Base-by-base conservation (phyloP, 768 basidiomycete genomes). In the Lactarius indigo region DNA sequence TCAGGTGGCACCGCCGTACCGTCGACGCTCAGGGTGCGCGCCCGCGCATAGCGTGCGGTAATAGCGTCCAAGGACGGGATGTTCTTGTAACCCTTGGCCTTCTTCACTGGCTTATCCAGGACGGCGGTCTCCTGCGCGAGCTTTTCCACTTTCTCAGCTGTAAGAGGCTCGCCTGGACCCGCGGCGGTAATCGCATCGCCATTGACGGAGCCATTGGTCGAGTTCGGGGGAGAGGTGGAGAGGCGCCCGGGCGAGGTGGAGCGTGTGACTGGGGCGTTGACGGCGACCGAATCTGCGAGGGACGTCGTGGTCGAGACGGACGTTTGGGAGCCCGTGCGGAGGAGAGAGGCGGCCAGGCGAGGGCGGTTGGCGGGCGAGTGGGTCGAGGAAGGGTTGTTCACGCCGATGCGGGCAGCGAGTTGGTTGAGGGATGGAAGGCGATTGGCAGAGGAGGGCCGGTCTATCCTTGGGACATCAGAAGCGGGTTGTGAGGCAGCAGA, bases 21-120 rank as follows among this genome's bases (percentile, higher is more conserved):
- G 61, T 84, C 83, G 55, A 83, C 69, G 69, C 79, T 81, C 60
- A 92, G 81, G 41, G 86, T 81, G 61, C 88, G 80, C 33, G 88
- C 81, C 78, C 89, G 89, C 61, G 87, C 89, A 65, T 93, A 78
- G 42, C 89, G 85, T 37, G 88, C 89, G 1, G 92, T 90, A 78
- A 94, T 94, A 33, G 89, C 90, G 73, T 93, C 91, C 62, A 94
- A 84, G 68, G 85, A 87, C 17, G 92, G 92, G 54, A 94, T 90
- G 73, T 92, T 93, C 86, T 92, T 94, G 78, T 92, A 94, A 28
- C 92, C 92, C n/a, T 77, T 72, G 71, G 44, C 72, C 47, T 55
- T 73, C 68, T 68, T 70, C 64, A 31, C 72, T 2, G 72, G 74
- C 30, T 73, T 64, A 26, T 77, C 73, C 3, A 73, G 71, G 50